Evolutionary conservation across 805 yeast species (phyloP).

Genomic region (Cyberlindnera mississippiensis): DNA sequence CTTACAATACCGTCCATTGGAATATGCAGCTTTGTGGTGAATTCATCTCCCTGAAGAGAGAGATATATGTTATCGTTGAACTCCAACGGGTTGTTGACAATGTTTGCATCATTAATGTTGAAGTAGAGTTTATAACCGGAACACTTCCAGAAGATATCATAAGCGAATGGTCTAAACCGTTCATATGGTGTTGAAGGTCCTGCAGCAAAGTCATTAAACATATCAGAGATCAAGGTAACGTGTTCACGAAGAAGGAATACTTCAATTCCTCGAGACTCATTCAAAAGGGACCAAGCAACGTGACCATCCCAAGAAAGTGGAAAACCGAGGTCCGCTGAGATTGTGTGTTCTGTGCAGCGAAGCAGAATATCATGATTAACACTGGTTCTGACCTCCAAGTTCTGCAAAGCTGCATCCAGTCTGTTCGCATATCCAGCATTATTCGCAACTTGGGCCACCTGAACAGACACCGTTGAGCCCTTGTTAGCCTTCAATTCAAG

Average conservation of each 20-base stretch:
- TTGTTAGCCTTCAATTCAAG: conserved; percentile 61
- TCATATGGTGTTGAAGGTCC: conserved; percentile 74
- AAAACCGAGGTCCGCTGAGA: conserved; percentile 56
- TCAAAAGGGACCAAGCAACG: conserved; percentile 61
- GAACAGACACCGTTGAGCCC: conserved; percentile 46
- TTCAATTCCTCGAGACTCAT: conserved; percentile 48
- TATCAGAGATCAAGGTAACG: conserved; percentile 63
- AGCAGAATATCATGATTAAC: conserved; percentile 84
- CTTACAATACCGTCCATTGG: conserved; percentile 58
- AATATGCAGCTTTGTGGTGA: conserved; percentile 44
- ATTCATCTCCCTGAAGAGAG: conserved; percentile 61
- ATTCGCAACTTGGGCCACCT: conserved; percentile 50
- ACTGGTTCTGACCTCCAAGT: conserved; percentile 70
- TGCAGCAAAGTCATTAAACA: conserved; percentile 69
- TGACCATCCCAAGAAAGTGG: conserved; percentile 85
- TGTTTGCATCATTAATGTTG: conserved; percentile 83
- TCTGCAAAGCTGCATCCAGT: conserved; percentile 41
- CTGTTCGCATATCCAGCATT: conserved; percentile 52
- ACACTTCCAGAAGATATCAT: conserved; percentile 58
- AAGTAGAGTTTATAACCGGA: conserved; percentile 56
- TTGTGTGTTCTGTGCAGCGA: conserved; percentile 51
- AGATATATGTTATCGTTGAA: conserved; percentile 74
- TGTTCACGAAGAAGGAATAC: conserved; percentile 81
- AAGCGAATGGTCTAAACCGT: conserved; percentile 66
- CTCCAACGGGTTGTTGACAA: conserved; percentile 85